These are phyloP conservation scores for Meyerozyma sp. DNA, from an alignment of 1,139 yeast species.

Conservation along the genomic window DNA sequence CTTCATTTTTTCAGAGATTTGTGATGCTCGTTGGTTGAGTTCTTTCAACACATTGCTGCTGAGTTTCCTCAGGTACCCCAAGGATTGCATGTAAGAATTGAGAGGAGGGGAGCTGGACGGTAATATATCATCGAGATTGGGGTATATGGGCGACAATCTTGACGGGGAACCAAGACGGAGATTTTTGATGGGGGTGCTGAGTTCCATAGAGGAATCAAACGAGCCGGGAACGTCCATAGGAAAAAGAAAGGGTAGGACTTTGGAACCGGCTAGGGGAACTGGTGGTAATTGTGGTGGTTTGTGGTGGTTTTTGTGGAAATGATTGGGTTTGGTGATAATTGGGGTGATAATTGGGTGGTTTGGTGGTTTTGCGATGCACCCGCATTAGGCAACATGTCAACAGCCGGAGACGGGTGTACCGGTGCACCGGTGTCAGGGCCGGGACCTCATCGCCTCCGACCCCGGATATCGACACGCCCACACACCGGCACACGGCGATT, in stretches of 20 bases:
- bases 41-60: slow-evolving; percentile 39
- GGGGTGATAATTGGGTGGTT: neutral
- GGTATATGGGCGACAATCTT: slow-evolving; percentile 13
- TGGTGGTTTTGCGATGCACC: neutral
- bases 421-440: neutral
- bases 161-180: slow-evolving; percentile 32
- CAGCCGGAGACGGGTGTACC: neutral
- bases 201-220: slow-evolving; percentile 4
- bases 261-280: neutral
- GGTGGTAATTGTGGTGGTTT: neutral
- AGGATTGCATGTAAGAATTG: slow-evolving; percentile 1
- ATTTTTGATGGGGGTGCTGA: slow-evolving; percentile 39
- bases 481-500: neutral
- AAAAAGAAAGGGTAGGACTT: too few relatives aligned
- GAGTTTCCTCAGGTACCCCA: slow-evolving; percentile 36
- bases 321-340: neutral
- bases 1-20: slow-evolving; percentile 18
- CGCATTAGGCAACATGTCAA: neutral
- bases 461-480: neutral
- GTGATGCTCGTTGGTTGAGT: slow-evolving; percentile 30
- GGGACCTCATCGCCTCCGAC: neutral
- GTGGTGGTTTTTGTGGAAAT: neutral
- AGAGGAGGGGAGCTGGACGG: slow-evolving; percentile 2
- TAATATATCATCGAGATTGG: slow-evolving; percentile 11
- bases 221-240: slow-evolving; percentile 1